Conservation (phyloP, 2,329 filamentous ascomycete species). For the Colletotrichum somersetense region DNA sequence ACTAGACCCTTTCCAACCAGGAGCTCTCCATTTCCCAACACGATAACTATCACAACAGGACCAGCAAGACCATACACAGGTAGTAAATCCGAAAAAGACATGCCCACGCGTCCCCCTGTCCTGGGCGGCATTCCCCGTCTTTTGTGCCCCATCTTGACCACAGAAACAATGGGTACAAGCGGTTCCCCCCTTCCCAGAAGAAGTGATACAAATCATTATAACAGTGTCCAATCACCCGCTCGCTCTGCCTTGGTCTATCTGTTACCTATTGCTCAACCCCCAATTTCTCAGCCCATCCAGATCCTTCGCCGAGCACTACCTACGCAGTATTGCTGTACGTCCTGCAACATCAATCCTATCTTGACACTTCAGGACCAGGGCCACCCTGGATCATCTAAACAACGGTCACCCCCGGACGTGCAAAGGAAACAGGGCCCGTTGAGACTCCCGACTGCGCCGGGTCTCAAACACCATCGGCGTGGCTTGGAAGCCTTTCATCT, state of each 20-base stretch:
- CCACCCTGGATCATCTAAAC: constrained; percentile 32
- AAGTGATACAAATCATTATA: constrained; percentile 11
- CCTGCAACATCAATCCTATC: constrained; percentile 30
- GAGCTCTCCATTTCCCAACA: constrained; percentile 2
- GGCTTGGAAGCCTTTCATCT: constrained; percentile 42
- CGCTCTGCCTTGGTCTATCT: not conserved
- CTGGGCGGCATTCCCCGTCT: constrained; percentile 1
- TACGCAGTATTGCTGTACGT: not conserved
- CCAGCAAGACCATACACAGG: not conserved
- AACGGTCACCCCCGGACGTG: constrained; percentile 34
- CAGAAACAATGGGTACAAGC: not conserved
- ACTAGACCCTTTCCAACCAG: not conserved
- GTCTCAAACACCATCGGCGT: constrained; percentile 41
- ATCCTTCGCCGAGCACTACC: constrained; percentile 16
- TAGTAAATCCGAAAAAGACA: not conserved
- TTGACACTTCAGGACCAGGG: constrained; percentile 7
- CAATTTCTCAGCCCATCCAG: not conserved
- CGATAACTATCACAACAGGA: not conserved
- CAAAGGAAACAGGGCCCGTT: constrained; percentile 39
- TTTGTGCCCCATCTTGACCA: not conserved
- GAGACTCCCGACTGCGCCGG: constrained; percentile 36
- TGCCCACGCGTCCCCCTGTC: not conserved
- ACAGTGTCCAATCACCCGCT: constrained; percentile 11
- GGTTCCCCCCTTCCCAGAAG: not conserved
- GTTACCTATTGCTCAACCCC: not conserved